Evolutionary conservation across 306 rosid species (phyloP), one percentile per base, ranked within the genome.

Genomic region (Mimosa bimucronata): DNA sequence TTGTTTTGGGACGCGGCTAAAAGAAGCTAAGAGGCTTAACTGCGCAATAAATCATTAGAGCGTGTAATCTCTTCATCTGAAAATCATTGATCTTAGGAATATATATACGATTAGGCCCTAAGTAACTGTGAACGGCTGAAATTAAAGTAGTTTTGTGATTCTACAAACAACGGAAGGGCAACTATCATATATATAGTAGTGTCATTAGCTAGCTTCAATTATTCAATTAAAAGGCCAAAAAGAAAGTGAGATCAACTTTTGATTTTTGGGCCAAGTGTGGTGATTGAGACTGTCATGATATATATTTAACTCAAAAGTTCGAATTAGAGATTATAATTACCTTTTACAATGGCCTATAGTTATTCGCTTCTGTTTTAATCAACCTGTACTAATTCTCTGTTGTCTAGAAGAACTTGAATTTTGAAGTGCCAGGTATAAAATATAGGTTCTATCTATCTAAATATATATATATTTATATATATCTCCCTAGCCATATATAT

Each of bases 261-360:
- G 80, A 79, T 82, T 79, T 66, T 71, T 82, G 74, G 66, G 66
- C 65, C 83, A 64, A 67, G 13, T 8, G 74, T 34, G 66, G 80
- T 76, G 77, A 71, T 82, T 66, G 38, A 64, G 31, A 69, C 46
- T 69, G 44, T 34, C 26, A 14, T 8, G 38, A 31, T 26, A 21
- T 53, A 31, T 18, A 48, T 23, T 48, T 10, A 45, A 74, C 44
- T 14, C 44, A 12, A 15, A 71, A 72, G 34, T 50, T 12, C 26
- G 41, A 28, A 78, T n/a, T n/a, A 78, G 64, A 15, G 70, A 46
- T 7, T 71, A 14, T 64, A 53, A 57, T 8, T 57, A 1, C 53
- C 75, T 66, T 70, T 29, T 41, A 11, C 55, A 25, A 38, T 40
- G 71, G 71, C 42, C 71, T 41, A 50, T 61, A 41, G 70, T 28